Percentiles rank a stretch among this genome's conserved stretches.
Evolutionary conservation across 176 grass and related monocot genomes (phyloP).

Genomic region (Aegilops sharonensis): DNA sequence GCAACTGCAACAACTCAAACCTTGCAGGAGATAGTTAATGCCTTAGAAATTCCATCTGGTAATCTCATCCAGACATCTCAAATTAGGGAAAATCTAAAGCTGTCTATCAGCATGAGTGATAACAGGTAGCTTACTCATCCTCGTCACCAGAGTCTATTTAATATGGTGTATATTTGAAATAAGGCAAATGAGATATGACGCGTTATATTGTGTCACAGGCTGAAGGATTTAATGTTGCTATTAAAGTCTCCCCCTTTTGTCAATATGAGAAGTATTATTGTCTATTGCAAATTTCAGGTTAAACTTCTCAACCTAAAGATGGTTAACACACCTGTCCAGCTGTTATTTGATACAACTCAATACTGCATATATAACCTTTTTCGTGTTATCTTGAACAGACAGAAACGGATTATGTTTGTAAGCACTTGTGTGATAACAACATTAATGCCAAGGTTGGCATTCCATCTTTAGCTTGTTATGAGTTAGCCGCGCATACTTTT

Average conservation of each 20-base stretch:
- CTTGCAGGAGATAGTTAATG: slow-evolving; percentile 68
- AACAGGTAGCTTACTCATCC: slow-evolving; percentile 53
- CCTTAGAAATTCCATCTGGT: slow-evolving; percentile 73
- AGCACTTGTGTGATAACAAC: slow-evolving; percentile 85
- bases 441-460: slow-evolving; percentile 64
- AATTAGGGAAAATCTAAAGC: slow-evolving; percentile 79
- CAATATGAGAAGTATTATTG: slow-evolving; percentile 85
- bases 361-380: slow-evolving; percentile 21
- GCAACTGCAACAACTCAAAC: slow-evolving; percentile 88
- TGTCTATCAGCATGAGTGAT: slow-evolving; percentile 60
- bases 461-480: slow-evolving; percentile 32
- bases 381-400: slow-evolving; percentile 52
- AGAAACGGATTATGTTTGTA: slow-evolving; percentile 83
- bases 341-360: background rate
- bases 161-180: slow-evolving; percentile 17
- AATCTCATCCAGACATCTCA: slow-evolving; percentile 71
- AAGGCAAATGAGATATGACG: slow-evolving; percentile 29
- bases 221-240: slow-evolving; percentile 82
- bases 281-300: slow-evolving; percentile 99
- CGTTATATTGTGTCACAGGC: slow-evolving; percentile 40
- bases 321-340: slow-evolving; percentile 3
- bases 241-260: slow-evolving; percentile 75
- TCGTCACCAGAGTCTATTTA: background rate
- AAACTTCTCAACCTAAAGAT: slow-evolving; percentile 38
- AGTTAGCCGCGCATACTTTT: background rate